Percentiles rank a stretch among this genome's conserved stretches.
Conservation (phyloP, 345 rosid species). For the Lagerstroemia speciosa region DNA sequence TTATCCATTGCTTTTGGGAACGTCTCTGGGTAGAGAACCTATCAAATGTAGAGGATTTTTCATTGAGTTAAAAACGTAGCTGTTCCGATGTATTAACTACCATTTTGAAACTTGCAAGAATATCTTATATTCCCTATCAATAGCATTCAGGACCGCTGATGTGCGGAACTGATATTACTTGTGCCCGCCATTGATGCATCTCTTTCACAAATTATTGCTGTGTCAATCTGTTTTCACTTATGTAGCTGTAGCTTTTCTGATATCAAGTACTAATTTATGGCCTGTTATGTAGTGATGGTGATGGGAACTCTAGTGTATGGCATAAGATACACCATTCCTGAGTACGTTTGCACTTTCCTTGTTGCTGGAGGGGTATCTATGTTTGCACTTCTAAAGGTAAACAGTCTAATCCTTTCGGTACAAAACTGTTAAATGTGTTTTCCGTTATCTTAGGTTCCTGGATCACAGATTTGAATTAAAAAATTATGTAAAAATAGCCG, state of each 20-base stretch:
- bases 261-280: no score
- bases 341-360: constrained; percentile 71
- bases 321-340: constrained; percentile 65
- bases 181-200: not conserved
- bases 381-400: constrained; percentile 85
- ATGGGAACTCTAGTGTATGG: constrained; percentile 92
- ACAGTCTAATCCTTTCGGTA: not conserved
- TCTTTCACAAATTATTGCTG: no score
- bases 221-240: no score
- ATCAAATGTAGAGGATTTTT: not conserved
- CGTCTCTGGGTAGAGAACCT: not conserved
- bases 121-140: not conserved
- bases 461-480: no score
- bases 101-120: not conserved
- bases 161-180: no score
- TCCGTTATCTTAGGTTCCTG: not conserved
- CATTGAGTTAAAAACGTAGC: not conserved
- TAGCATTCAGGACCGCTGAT: not conserved
- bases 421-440: not conserved
- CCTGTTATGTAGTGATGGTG: constrained; percentile 77
- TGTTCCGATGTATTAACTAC: not conserved
- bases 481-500: no score
- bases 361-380: constrained; percentile 91
- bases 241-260: no score
- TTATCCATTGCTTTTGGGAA: not conserved